phyloP scores from a whole-genome alignment of 176 grass and related monocot genomes.

The barley (Hordeum vulgare) region DNA sequence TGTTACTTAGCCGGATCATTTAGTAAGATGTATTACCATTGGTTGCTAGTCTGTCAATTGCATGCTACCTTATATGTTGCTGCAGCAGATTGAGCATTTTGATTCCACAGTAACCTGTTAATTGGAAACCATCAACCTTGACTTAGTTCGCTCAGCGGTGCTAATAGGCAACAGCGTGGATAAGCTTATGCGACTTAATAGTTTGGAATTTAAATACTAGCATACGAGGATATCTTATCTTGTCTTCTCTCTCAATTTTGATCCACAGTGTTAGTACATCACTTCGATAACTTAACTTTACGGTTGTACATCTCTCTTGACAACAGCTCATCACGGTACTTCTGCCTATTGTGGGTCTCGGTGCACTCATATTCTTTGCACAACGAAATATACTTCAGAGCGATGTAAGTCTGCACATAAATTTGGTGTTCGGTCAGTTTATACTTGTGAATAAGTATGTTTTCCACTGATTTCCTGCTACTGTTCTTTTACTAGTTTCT shows the following conservation, averaged over 20 bases:
- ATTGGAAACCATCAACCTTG: not conserved
- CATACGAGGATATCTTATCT: not conserved
- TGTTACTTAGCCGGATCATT: too few species aligned
- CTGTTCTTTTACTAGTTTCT: not conserved
- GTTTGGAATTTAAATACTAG: not conserved
- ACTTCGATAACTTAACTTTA: not conserved
- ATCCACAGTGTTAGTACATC: not conserved
- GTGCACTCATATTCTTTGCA: slow-evolving; percentile 81
- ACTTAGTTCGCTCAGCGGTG: not conserved
- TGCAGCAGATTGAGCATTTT: not conserved
- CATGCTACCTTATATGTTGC: not conserved
- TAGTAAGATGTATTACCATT: not conserved
- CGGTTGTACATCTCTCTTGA: not conserved
- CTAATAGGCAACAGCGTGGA: not conserved
- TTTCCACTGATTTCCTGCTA: not conserved
- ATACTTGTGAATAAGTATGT: not conserved
- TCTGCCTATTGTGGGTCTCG: slow-evolving; percentile 70
- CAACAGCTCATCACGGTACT: slow-evolving; percentile 69
- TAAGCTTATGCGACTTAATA: not conserved
- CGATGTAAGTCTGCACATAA: slow-evolving; percentile 44
- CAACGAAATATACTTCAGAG: slow-evolving; percentile 70
- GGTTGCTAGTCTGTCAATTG: not conserved
- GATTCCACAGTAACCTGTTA: not conserved
- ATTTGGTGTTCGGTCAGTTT: not conserved
- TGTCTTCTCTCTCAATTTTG: not conserved